Evolutionary conservation across 306 rosid genomes (phyloP), one percentile per base, ranked within the genome.

Genomic region (Medicago ruthenica): DNA sequence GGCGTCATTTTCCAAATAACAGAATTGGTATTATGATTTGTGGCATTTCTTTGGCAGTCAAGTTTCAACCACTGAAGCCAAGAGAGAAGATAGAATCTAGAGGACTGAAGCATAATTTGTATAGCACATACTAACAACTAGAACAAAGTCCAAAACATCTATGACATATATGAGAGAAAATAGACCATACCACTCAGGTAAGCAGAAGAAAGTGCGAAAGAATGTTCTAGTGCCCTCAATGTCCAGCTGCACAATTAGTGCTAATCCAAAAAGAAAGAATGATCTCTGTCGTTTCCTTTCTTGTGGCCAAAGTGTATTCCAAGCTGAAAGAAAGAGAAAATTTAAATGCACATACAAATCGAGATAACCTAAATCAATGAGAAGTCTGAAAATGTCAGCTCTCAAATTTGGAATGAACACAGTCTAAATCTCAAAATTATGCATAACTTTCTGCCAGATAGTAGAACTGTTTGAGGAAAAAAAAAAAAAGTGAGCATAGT

Each of bases 211-310:
- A 70, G 99, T 92, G 13, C 80, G 92, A 71, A 95, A 95, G 88
- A 95, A 95, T 36, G 91, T 88, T 73, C 99, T 81, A n/a, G 82
- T 92, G 81, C 91, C 93, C 80, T 90, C 97, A 64, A 90, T 92
- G 73, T 95, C 99, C 79, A 90, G 86, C 78, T 95, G 91, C 81
- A 89, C 71, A 80, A 95, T 89, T 65, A 90, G 82, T 2, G 99
- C 99, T 75, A 95, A 86, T 78, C 99, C 99, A 60, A 95, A 92
- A 62, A 95, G 93, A 80, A 95, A 92, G 90, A 95, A 95, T 17
- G 99, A 89, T 81, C 97, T 85, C 78, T 92, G 97, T 48, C 99
- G 97, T 73, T 92, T 95, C 87, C 96, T 90, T 85, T 95, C 99
- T 85, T 83, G 97, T 12, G 96, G 97, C 99, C 99, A 92, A 57